Evolutionary conservation across 345 rosid genomes (phyloP), one percentile per base, ranked within the genome.

Genomic region (Capsella bursapastoris): DNA sequence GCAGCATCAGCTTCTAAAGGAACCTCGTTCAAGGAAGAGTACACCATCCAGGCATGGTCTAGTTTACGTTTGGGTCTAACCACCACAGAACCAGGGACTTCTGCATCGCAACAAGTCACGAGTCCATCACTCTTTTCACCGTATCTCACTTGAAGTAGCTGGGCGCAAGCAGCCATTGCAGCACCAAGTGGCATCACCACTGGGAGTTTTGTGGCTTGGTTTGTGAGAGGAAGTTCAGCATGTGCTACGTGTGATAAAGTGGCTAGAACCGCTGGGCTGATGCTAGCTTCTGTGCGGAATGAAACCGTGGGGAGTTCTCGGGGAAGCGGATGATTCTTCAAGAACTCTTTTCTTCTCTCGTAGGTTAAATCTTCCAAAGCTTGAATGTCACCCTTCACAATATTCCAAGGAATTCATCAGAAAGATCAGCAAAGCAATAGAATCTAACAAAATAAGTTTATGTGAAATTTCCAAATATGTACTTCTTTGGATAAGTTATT

Each of bases 41-140:
- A 95, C 48, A 92, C 98, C 98, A 95, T 95, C 99, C 98, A 95
- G 7, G 96, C 97, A 78, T 90, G 98, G 78, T 95, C 98, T 77
- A 92, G 47, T 71, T 89, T 90, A 6, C 94, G 91, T 57, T 82
- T 84, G 0, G 94, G 97, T 38, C 85, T 84, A 61, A 95, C 98
- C n/a, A 88, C 97, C 3, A 89, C 62, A 0, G 99, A 95, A 43
- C 97, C 97, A n/a, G 97, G 99, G 57, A 90, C 97, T 82, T 90
- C 93, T 1, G 99, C 97, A 45, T 95, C 97, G 12, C 97, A 79
- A 69, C 97, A 75, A 1, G 94, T 86, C 72, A 92, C 99, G 0
- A 95, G 89, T 18, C 99, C 99, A 2, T 95, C 97, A 2, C 97
- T 89, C 83, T 95, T 92, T 74, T 95, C 94, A 0, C 91, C 89